Evolutionary conservation across 1,284 basidiomycete genomes (phyloP).

Genomic region (Ustilago hordei): DNA sequence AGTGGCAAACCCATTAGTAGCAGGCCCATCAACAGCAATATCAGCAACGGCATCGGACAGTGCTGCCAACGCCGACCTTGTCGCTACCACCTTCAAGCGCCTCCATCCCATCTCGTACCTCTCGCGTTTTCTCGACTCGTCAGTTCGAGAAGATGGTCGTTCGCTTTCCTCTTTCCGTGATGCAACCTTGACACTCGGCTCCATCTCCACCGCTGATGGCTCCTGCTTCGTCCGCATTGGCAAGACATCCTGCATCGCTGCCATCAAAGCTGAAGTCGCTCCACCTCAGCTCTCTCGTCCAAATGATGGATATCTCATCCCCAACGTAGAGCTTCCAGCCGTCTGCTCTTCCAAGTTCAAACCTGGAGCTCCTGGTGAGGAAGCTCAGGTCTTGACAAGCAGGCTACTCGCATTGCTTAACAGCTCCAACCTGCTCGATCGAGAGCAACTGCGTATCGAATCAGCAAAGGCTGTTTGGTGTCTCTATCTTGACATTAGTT

Average conservation of each 20-base stretch:
- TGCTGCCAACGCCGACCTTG: slow-evolving; percentile 30
- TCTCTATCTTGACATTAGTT: slow-evolving; percentile 90
- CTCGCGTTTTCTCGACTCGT: slow-evolving; percentile 51
- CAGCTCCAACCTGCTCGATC: slow-evolving; percentile 73
- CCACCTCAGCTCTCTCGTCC: slow-evolving; percentile 38
- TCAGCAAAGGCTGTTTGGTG: slow-evolving; percentile 86
- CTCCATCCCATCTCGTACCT: slow-evolving; percentile 56
- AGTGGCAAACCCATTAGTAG: slow-evolving; percentile 2
- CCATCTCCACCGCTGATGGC: slow-evolving; percentile 54
- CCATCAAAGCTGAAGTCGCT: slow-evolving; percentile 57
- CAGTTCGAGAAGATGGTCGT: slow-evolving; percentile 53
- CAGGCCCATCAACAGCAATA: slow-evolving; percentile 6
- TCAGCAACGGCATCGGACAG: neutral
- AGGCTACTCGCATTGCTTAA: slow-evolving; percentile 74
- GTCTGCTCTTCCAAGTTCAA: slow-evolving; percentile 93
- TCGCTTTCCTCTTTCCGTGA: slow-evolving; percentile 35
- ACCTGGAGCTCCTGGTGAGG: slow-evolving; percentile 81
- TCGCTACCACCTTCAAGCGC: slow-evolving; percentile 54
- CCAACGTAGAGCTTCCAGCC: slow-evolving; percentile 90
- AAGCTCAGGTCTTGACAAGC: slow-evolving; percentile 56
- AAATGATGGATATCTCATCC: slow-evolving; percentile 66
- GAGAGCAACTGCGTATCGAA: slow-evolving; percentile 81
- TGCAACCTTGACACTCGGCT: slow-evolving; percentile 38
- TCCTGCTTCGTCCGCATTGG: slow-evolving; percentile 49
- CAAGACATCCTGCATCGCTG: slow-evolving; percentile 51